These are phyloP conservation scores for Thalassiosira mediterranea DNA, from an alignment of 352 stramenopile genomes.

Conservation along the genomic window DNA sequence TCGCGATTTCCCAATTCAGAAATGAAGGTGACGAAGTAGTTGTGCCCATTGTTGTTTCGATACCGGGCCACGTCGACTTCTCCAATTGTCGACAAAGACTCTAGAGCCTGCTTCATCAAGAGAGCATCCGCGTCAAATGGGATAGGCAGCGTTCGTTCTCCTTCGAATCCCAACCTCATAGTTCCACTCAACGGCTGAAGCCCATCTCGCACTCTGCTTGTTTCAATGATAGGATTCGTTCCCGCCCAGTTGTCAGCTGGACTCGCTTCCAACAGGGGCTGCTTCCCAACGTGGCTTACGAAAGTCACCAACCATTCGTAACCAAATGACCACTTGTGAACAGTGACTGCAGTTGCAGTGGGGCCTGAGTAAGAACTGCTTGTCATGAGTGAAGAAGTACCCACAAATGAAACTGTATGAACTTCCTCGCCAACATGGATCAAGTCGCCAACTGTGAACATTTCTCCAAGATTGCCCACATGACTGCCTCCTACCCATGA, in stretches of 20 bases:
- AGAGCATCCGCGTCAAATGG: slow-evolving; percentile 88
- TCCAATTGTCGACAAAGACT: slow-evolving; percentile 89
- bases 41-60: slow-evolving; percentile 93
- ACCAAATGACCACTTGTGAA: slow-evolving; percentile 84
- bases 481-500: slow-evolving; percentile 39
- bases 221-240: slow-evolving; percentile 90
- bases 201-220: slow-evolving; percentile 86
- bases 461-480: slow-evolving; percentile 26
- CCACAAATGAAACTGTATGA: slow-evolving; percentile 43
- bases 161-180: slow-evolving; percentile 87
- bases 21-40: slow-evolving; percentile 94
- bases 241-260: slow-evolving; percentile 92
- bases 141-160: slow-evolving; percentile 88
- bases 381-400: slow-evolving; percentile 40
- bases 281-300: slow-evolving; percentile 81
- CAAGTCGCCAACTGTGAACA: slow-evolving; percentile 69
- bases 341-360: slow-evolving; percentile 52
- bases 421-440: slow-evolving; percentile 67
- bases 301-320: slow-evolving; percentile 86
- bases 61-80: slow-evolving; percentile 88
- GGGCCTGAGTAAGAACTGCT: slow-evolving; percentile 55
- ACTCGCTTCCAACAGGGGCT: slow-evolving; percentile 87
- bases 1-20: slow-evolving; percentile 68
- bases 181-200: slow-evolving; percentile 91
- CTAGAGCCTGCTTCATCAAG: slow-evolving; percentile 87